phyloP scores from a whole-genome alignment of 2,329 filamentous ascomycete genomes.

The Cadophora gregata region DNA sequence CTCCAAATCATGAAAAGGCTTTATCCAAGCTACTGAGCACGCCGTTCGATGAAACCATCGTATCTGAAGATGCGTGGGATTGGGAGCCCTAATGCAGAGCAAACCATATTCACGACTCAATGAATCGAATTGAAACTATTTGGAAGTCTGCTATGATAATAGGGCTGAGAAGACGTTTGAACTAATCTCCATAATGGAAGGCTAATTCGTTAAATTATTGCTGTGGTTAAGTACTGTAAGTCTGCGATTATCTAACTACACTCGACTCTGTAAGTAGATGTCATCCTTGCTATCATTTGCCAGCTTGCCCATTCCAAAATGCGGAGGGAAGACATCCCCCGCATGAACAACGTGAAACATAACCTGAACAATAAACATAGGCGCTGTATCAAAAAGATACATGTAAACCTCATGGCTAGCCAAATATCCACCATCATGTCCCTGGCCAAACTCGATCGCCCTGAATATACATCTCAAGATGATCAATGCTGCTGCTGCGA shows the following conservation, averaged over 20 bases:
- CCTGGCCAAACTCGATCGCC: conserved; percentile 10
- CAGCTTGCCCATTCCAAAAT: conserved; percentile 3
- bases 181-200: not conserved
- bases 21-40: not conserved
- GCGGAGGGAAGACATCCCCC: conserved; percentile 19
- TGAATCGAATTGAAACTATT: too few species aligned
- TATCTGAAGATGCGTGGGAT: not conserved
- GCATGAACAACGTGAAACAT: conserved; percentile 24
- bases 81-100: not conserved
- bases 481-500: conserved; percentile 49
- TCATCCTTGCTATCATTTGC: conserved; percentile 8
- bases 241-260: not conserved
- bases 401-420: conserved; percentile 18
- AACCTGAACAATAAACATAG: conserved; percentile 22
- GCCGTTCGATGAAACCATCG: not conserved
- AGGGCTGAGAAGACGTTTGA: too few species aligned
- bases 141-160: too few species aligned
- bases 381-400: conserved; percentile 19
- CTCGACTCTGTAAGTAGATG: not conserved
- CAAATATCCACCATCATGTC: conserved; percentile 14
- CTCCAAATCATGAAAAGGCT: not conserved
- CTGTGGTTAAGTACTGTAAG: too few species aligned
- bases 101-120: not conserved
- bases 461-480: conserved; percentile 49
- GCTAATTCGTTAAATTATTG: not conserved